A percentile compares a stretch with the other conserved stretches of the same genome.
Evolutionary conservation across 2,329 filamentous ascomycete genomes (phyloP).

Genomic region (Grosmannia huntii): DNA sequence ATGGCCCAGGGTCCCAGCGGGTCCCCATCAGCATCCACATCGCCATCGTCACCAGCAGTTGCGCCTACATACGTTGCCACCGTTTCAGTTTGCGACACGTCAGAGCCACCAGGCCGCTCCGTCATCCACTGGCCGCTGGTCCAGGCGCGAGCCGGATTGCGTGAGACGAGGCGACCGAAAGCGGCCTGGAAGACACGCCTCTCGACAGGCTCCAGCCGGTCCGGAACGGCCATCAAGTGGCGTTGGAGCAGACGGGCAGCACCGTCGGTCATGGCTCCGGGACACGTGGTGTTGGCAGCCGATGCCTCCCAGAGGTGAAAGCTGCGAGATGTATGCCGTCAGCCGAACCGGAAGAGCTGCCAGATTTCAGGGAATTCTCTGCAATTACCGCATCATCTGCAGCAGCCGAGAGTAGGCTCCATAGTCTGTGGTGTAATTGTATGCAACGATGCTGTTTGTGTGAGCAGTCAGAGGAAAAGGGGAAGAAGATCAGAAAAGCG

Average conservation of each 20-base stretch:
- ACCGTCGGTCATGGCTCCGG: conserved; percentile 54
- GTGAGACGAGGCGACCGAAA: conserved; percentile 38
- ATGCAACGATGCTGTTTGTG: conserved; percentile 34
- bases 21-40: conserved; percentile 15
- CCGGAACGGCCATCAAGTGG: conserved; percentile 22
- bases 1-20: conserved; percentile 46
- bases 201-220: conserved; percentile 16
- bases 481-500: not conserved
- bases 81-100: conserved; percentile 57
- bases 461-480: not conserved
- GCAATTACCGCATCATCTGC: conserved; percentile 39
- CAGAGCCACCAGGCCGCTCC: conserved; percentile 54
- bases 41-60: conserved; percentile 7
- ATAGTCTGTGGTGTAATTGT: conserved; percentile 43
- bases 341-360: not conserved
- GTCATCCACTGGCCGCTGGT: conserved; percentile 73
- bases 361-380: not conserved
- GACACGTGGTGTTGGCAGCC: conserved; percentile 49
- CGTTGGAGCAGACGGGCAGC: conserved; percentile 37
- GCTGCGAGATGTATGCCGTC: conserved; percentile 9
- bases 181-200: conserved; percentile 36
- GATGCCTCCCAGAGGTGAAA: conserved; percentile 47
- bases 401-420: conserved; percentile 40
- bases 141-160: conserved; percentile 42
- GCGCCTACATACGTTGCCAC: conserved; percentile 26